A percentile compares a stretch with the other conserved stretches of the same genome.
Conservation (phyloP, 805 yeast species). For the Kodamaea laetipori region DNA sequence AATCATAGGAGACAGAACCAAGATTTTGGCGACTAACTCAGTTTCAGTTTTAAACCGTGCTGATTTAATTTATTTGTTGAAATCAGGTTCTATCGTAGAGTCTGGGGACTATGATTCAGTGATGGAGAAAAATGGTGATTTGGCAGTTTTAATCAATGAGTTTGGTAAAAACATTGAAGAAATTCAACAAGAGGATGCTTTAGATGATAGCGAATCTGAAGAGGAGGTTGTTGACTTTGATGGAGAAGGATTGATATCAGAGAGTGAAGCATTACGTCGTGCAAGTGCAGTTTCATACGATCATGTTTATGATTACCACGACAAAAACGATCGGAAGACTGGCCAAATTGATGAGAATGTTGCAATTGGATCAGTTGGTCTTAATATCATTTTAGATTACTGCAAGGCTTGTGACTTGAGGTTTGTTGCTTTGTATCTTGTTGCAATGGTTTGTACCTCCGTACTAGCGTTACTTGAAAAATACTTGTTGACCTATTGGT, state of each 20-base stretch:
- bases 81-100: slow-evolving; percentile 32
- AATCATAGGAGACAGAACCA: slow-evolving; percentile 34
- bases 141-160: slow-evolving; percentile 24
- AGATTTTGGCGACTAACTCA: slow-evolving; percentile 42
- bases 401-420: slow-evolving; percentile 52
- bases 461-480: slow-evolving; percentile 37
- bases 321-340: slow-evolving; percentile 7
- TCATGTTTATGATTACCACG: slow-evolving; percentile 20
- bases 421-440: slow-evolving; percentile 27
- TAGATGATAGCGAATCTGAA: slow-evolving; percentile 7
- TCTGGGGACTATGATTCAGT: slow-evolving; percentile 20
- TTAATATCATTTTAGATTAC: slow-evolving; percentile 54
- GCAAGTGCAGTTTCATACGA: slow-evolving; percentile 26
- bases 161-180: slow-evolving; percentile 15
- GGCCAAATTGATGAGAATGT: slow-evolving; percentile 33
- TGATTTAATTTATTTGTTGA: slow-evolving; percentile 32
- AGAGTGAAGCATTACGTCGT: slow-evolving; percentile 15
- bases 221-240: slow-evolving; percentile 3
- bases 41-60: slow-evolving; percentile 39
- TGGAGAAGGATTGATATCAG: neutral
- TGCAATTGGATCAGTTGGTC: slow-evolving; percentile 61
- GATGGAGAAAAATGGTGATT: slow-evolving; percentile 22
- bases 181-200: neutral
- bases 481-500: slow-evolving; percentile 72
- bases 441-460: slow-evolving; percentile 40